A percentile compares a stretch with the other conserved stretches of the same genome.
Evolutionary conservation across 208 protist genomes (phyloP).

Genomic region (Balamuthia mandrillaris): DNA sequence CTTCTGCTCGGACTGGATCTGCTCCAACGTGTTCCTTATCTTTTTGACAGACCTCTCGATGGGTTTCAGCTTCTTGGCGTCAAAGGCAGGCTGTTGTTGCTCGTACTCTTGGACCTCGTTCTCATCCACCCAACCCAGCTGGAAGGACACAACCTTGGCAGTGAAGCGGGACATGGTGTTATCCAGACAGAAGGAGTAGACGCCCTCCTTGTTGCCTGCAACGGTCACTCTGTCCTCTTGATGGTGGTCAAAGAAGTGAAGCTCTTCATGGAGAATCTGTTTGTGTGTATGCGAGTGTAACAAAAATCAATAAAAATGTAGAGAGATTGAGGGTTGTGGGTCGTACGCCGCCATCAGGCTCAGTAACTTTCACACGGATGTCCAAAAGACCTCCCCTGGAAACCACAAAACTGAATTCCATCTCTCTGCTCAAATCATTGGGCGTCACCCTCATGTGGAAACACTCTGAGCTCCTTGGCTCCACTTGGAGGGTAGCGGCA

Average conservation of each 20-base stretch:
- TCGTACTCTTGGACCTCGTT: no score
- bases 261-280: not conserved
- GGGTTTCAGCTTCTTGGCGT: not conserved
- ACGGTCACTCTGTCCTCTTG: not conserved
- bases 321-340: no score
- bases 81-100: not conserved
- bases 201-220: not conserved
- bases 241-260: not conserved
- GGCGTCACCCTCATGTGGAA: not conserved
- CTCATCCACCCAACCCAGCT: no score
- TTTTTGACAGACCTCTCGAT: not conserved
- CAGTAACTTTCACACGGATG: not conserved
- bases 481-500: not conserved
- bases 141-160: not conserved
- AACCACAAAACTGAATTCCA: not conserved
- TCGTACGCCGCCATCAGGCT: not conserved
- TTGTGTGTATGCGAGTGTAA: no score
- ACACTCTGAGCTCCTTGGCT: not conserved
- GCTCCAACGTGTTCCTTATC: not conserved
- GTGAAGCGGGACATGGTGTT: conserved; percentile 7
- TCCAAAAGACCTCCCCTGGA: not conserved
- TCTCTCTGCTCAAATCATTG: not conserved
- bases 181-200: not conserved
- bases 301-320: no score
- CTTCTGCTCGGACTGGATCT: not conserved